Evolutionary conservation across 2,329 filamentous ascomycete genomes (phyloP).

Genomic region (Epicoccum nigrum): DNA sequence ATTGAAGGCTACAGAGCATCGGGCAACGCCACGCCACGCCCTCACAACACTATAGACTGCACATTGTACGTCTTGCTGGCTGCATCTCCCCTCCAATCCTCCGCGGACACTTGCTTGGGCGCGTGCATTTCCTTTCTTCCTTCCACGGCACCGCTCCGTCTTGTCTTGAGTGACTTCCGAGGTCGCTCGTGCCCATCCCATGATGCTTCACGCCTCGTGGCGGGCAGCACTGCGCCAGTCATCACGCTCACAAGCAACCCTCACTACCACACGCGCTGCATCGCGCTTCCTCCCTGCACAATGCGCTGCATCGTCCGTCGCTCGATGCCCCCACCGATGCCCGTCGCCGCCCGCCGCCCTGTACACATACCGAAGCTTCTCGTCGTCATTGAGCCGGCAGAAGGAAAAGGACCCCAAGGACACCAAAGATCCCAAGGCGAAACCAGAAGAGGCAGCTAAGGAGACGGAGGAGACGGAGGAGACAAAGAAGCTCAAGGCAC

Average conservation of each 20-base stretch:
- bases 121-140: slow-evolving; percentile 3
- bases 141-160: not conserved
- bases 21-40: slow-evolving; percentile 14
- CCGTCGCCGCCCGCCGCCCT: slow-evolving; percentile 40
- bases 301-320: slow-evolving; percentile 36
- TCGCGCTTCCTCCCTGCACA: slow-evolving; percentile 38
- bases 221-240: slow-evolving; percentile 63
- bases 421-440: slow-evolving; percentile 57
- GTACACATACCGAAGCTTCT: slow-evolving; percentile 46
- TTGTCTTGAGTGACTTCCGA: slow-evolving; percentile 11
- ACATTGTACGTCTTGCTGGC: slow-evolving; percentile 18
- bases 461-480: slow-evolving; percentile 53
- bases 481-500: slow-evolving; percentile 49
- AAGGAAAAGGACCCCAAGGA: slow-evolving; percentile 65
- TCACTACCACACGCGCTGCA: slow-evolving; percentile 35
- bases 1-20: slow-evolving; percentile 14
- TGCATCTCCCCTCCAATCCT: slow-evolving; percentile 9
- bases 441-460: slow-evolving; percentile 51
- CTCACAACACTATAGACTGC: slow-evolving; percentile 8
- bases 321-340: slow-evolving; percentile 29
- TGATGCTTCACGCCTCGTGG: slow-evolving; percentile 70
- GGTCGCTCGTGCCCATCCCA: slow-evolving; percentile 23
- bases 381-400: slow-evolving; percentile 53
- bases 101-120: slow-evolving; percentile 13
- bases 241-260: slow-evolving; percentile 49